phyloP scores from a whole-genome alignment of 164 flowering plant genomes.

The Paratinospora sagittata region DNA sequence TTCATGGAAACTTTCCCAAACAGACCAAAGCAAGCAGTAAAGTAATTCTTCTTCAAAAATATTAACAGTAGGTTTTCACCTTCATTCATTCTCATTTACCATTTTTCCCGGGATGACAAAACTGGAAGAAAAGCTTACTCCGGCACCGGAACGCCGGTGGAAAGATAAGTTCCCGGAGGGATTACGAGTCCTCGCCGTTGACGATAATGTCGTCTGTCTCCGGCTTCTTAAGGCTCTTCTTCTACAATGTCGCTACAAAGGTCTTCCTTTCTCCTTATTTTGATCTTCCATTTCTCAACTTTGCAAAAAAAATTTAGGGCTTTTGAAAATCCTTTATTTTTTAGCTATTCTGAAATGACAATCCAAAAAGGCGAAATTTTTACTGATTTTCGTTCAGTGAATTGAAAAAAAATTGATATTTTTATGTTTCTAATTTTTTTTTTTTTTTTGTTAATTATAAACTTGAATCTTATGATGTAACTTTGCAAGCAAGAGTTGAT shows the following conservation, averaged over 20 bases:
- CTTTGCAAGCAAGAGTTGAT: neutral
- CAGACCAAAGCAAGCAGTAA: too few species aligned
- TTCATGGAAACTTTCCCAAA: too few species aligned
- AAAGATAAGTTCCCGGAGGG: constrained; percentile 25
- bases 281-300: neutral
- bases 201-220: constrained; percentile 21
- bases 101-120: too few species aligned
- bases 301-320: too few species aligned
- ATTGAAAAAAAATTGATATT: neutral
- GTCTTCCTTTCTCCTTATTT: constrained; percentile 8
- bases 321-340: too few species aligned
- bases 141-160: too few species aligned
- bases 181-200: constrained; percentile 27
- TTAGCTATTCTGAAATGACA: too few species aligned
- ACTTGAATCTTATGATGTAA: neutral
- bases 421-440: too few species aligned
- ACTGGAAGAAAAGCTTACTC: too few species aligned
- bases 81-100: too few species aligned
- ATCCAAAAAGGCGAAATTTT: neutral
- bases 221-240: constrained; percentile 18
- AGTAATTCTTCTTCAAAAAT: too few species aligned
- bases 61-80: too few species aligned
- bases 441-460: neutral
- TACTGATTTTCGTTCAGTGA: neutral
- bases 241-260: constrained; percentile 24